Evolutionary conservation across 2,329 filamentous ascomycete genomes (phyloP), one percentile per base, ranked within the genome.

Genomic region (Botryotinia convoluta): DNA sequence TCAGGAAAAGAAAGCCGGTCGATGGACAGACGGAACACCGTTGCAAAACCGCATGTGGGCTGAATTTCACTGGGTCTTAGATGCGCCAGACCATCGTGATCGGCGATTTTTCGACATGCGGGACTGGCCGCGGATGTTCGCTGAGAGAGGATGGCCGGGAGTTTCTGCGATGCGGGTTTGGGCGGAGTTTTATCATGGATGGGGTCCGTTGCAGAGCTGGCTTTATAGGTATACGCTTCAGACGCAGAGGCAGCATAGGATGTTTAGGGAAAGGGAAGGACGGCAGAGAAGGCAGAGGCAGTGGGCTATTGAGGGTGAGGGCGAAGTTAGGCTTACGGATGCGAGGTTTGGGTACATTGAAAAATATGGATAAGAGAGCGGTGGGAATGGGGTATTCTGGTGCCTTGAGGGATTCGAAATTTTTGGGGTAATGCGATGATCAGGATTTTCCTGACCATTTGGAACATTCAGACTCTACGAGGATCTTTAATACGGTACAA

Each of bases 1-100:
- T 7, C 75, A 77, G 63, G 78, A 79, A 75, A 77, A 75, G 74
- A 77, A 74, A n/a, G 75, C 76, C 20, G 77, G 77, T 4, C 51
- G 78, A 20, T 79, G 78, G 77, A 75, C 73, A 7, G 77, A 78
- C 69, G 77, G 75, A 18, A 78, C 74, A 0, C 48, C 71, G 42
- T 59, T 76, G 59, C 76, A 77, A 72, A 69, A 76, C 61, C 72
- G 69, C 4, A 44, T 78, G 61, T 80, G 76, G 78, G 72, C 54
- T 5, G 72, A 73, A 8, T 79, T 78, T 29, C 74, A 79, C 51
- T 79, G 77, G 77, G 76, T 78, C 22, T 54, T 75, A 5, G 72
- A 77, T 59, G n/a, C 26, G 10, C 68, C 74, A n/a, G 73, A 75
- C 42, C 63, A 72, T 26, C 71, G 42, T 9, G 71, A 72, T 68